Evolutionary conservation across 1,139 yeast genomes (phyloP).

Genomic region (Zygotorulaspora mrakii): DNA sequence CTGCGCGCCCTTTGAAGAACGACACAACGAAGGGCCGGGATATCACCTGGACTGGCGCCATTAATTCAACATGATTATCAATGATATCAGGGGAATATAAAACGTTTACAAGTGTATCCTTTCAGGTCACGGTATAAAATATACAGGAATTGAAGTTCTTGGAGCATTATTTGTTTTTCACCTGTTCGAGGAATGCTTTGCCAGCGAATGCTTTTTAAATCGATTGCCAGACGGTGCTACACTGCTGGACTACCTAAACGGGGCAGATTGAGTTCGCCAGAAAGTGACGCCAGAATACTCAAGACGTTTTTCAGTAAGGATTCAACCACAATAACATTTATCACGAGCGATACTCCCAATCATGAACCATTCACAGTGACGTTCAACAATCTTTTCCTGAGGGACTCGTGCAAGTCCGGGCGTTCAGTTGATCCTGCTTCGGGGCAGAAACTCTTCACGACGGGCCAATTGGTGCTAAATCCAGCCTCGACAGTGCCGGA

Average conservation of each 20-base stretch:
- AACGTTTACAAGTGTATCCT: too few species aligned
- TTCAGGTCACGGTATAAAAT: too few species aligned
- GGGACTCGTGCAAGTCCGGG: constrained; percentile 58
- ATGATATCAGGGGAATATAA: neutral
- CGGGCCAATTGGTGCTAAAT: constrained; percentile 45
- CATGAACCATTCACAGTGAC: constrained; percentile 37
- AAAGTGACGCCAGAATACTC: constrained; percentile 18
- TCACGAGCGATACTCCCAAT: constrained; percentile 14
- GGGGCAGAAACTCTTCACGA: constrained; percentile 63
- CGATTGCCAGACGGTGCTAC: neutral
- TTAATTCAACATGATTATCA: neutral
- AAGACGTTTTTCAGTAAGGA: constrained; percentile 21
- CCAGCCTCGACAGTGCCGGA: constrained; percentile 36
- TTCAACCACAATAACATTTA: constrained; percentile 26
- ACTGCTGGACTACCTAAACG: neutral
- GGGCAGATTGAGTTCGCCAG: neutral
- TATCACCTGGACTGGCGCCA: neutral
- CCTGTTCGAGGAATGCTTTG: neutral
- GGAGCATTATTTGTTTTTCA: too few species aligned
- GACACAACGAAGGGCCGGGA: neutral
- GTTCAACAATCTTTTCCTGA: constrained; percentile 54
- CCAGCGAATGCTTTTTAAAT: neutral
- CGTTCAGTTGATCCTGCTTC: constrained; percentile 54
- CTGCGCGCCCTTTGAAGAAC: constrained; percentile 4
- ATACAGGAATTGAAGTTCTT: too few species aligned